Evolutionary conservation across 1,139 yeast species (phyloP), one percentile per base, ranked within the genome.

Genomic region (Geotrichum siamense): DNA sequence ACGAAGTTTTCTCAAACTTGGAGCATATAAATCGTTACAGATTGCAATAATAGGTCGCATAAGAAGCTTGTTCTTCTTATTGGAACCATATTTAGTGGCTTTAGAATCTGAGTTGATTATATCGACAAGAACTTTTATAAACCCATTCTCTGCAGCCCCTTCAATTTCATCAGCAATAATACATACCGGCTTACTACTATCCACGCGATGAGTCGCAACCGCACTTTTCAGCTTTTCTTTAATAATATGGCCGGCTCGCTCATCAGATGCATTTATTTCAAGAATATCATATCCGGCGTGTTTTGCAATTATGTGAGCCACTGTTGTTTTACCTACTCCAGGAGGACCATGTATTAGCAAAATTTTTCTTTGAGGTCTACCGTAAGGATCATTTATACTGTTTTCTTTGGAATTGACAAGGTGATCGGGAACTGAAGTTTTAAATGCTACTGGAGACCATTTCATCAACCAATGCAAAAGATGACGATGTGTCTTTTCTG

Each of bases 241-340:
- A 1, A 81, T 78, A 3, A 65, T 61, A 3, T 68, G 65, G 0
- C 82, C 85, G 0, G 80, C 71, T 49, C 87, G 68, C 53, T 80
- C 89, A 60, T 91, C 96, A 54, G 94, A 80, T 1, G 98, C 96
- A 63, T 91, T 91, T 52, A 89, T 72, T 58, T 91, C 98, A 55
- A 83, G 74, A 0, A 84, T 75, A 39, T 78, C 76, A 59, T 82
- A 91, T 0, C 95, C 94, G 38, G 84, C 75, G 52, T 85, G 95
- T 41, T 72, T 73, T 3, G 95, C 94, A 30, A 87, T 73, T 1
- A 86, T 74, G 60, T 89, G 96, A 0, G 93, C 87, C 2, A 87
- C 80, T 0, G 94, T 78, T 0, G 98, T 91, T 60, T 91, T 91
- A 5, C 98, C 98, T n/a, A 84, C 73, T 1, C 98, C 98, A 1